Base-by-base conservation (phyloP, 1,139 yeast genomes). In the Kodamaea plutei region DNA sequence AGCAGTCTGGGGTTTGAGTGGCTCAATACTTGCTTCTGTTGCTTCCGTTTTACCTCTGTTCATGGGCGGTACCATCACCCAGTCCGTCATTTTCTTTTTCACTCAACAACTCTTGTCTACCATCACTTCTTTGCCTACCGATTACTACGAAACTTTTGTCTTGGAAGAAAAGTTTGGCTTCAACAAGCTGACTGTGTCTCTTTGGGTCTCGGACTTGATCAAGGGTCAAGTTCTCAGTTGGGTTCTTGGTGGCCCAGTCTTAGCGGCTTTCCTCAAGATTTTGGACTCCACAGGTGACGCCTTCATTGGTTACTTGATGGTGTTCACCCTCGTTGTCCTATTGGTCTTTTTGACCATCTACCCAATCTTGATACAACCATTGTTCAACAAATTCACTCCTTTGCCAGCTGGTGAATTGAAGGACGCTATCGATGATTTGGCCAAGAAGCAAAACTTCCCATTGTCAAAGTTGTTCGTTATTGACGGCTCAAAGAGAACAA, bases 401-500 rank as follows among this genome's bases (percentile, higher is more conserved):
- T 73, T 91, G 46, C 88, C 84, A 49, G 91, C 85, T 26, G 97
- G 97, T 20, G 88, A 87, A 52, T 73, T 91, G 62, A 84, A 85
- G 56, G 62, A 73, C 8, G 79, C 84, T 7, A 88, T 91, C 55
- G 95, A 88, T 57, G 64, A 73, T 15, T 73, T 91, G 41, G 96
- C 98, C 17, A 54, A 65, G 9, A 60, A 71, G 34, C 84, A 85
- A 52, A 66, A 76, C 21, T 91, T 91, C 76, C 98, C 98, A 43
- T 74, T 88, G 53, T 74, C 80, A 36, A 80, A 87, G 51, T 67
- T 91, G 37, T 84, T 75, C 49, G 96, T 89, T 30, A 77, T 89
- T 53, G 98, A 91, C 55, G 97, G 97, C 9, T 89, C 97, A 29
- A 85, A 83, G 56, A 82, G 97, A 62, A 85, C 96, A 1, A 78